Evolutionary conservation across 2,329 filamentous ascomycete species (phyloP).

Genomic region (Sporothrix pseudoabietina): DNA sequence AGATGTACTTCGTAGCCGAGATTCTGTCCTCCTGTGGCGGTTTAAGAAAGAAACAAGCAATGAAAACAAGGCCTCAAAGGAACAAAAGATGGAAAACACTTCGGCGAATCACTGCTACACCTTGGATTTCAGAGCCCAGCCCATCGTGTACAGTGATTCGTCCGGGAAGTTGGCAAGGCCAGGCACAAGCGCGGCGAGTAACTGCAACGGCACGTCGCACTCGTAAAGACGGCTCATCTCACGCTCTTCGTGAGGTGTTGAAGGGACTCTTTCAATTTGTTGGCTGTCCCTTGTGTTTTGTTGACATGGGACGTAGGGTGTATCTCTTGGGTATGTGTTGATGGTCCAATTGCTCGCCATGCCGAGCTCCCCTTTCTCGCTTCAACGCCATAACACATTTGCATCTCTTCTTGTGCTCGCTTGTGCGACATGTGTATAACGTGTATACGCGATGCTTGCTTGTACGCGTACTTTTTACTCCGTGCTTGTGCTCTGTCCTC

Average conservation of each 20-base stretch:
- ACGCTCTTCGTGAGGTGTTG: neutral
- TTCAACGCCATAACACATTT: neutral
- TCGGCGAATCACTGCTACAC: neutral
- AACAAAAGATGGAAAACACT: neutral
- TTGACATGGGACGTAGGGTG: neutral
- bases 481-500: neutral
- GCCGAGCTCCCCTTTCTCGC: neutral
- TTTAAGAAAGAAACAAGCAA: neutral
- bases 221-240: neutral
- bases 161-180: neutral
- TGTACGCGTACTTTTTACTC: neutral
- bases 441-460: neutral
- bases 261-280: neutral
- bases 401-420: neutral
- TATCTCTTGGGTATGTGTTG: neutral
- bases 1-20: neutral
- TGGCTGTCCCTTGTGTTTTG: neutral
- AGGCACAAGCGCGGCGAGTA: neutral
- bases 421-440: neutral
- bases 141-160: constrained; percentile 13
- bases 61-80: neutral
- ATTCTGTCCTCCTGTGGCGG: constrained; percentile 10
- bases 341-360: neutral
- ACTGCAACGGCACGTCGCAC: neutral
- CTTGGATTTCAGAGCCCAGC: neutral